A percentile compares a stretch with the other conserved stretches of the same genome.
Evolutionary conservation across 495 filamentous ascomycete genomes (phyloP).

Genomic region (Talaromyces nanjingensis): DNA sequence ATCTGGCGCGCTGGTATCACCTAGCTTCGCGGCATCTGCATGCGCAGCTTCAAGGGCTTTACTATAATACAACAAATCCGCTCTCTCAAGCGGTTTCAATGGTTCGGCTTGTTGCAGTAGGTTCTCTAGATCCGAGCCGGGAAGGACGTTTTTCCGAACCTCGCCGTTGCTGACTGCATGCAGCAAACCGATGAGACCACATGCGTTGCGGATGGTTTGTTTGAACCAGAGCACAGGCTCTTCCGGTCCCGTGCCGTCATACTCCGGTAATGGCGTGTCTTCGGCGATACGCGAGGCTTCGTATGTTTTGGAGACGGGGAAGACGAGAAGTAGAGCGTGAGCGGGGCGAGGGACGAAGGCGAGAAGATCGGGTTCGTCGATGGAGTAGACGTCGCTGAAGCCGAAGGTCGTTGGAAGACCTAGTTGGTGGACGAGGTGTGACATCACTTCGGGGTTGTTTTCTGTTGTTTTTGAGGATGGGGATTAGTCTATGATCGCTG

Average conservation of each 20-base stretch:
- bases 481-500: neutral
- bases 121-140: constrained; percentile 39
- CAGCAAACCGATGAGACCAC: constrained; percentile 76
- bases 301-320: constrained; percentile 68
- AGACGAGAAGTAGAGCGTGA: constrained; percentile 76
- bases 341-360: constrained; percentile 77
- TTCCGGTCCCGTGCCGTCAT: constrained; percentile 39
- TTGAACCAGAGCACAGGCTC: constrained; percentile 81
- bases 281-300: constrained; percentile 57
- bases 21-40: constrained; percentile 58
- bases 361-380: constrained; percentile 72
- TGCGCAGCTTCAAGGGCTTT: constrained; percentile 66
- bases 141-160: constrained; percentile 33
- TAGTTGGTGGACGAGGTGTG: constrained; percentile 63
- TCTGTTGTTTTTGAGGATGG: constrained; percentile 19
- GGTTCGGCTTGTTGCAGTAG: constrained; percentile 39
- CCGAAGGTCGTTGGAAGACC: constrained; percentile 58
- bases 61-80: constrained; percentile 66
- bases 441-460: constrained; percentile 78
- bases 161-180: constrained; percentile 65
- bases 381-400: constrained; percentile 79
- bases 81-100: constrained; percentile 46
- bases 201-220: constrained; percentile 84
- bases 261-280: constrained; percentile 48
- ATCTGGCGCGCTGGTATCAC: constrained; percentile 65